These are phyloP conservation scores for Tuber microsphaerosporum DNA, from an alignment of 495 filamentous ascomycete species.

Conservation along the genomic window DNA sequence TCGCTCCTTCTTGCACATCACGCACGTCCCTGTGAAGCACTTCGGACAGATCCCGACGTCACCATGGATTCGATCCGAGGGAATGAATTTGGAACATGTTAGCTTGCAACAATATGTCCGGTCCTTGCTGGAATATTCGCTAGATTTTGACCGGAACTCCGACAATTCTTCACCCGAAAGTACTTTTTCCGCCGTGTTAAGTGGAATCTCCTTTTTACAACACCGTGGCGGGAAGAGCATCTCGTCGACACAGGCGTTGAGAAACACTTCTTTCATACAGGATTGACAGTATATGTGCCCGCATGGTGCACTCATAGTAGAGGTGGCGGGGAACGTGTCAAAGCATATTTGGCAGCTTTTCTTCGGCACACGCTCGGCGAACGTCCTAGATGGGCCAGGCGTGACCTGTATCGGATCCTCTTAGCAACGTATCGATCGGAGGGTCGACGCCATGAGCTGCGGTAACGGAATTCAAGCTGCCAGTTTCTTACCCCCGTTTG, in stretches of 20 bases:
- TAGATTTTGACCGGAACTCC: slow-evolving; percentile 42
- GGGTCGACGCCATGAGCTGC: background rate
- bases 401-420: background rate
- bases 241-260: slow-evolving; percentile 28
- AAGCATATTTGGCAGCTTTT: slow-evolving; percentile 16
- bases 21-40: slow-evolving; percentile 44
- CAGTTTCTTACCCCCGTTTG: background rate
- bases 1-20: slow-evolving; percentile 44
- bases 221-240: slow-evolving; percentile 47
- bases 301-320: slow-evolving; percentile 12
- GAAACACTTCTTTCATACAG: slow-evolving; percentile 33
- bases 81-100: slow-evolving; percentile 46
- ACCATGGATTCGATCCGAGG: slow-evolving; percentile 29
- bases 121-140: slow-evolving; percentile 44
- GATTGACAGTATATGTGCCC: slow-evolving; percentile 26
- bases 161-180: slow-evolving; percentile 35
- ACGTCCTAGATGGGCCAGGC: background rate
- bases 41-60: slow-evolving; percentile 41
- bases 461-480: background rate
- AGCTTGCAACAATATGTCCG: slow-evolving; percentile 46
- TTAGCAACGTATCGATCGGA: background rate
- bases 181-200: slow-evolving; percentile 36
- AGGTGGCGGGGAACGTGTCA: slow-evolving; percentile 13
- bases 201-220: slow-evolving; percentile 44
- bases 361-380: background rate